A percentile compares a stretch with the other conserved stretches of the same genome.
phyloP scores from a whole-genome alignment of 345 rosid species.

The Camelina sativa region DNA sequence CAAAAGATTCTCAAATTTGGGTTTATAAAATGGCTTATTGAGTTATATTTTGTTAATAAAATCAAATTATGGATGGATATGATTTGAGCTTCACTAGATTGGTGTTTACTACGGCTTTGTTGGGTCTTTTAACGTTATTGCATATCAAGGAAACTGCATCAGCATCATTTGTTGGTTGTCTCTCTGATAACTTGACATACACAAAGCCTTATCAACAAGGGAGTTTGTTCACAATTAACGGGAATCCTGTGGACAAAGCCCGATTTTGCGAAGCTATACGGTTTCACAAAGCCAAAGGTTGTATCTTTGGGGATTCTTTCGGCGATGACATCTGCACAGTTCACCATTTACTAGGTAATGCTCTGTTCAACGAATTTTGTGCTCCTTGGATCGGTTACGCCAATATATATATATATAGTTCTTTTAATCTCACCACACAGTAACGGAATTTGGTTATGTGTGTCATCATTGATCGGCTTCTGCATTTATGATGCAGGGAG shows the following conservation, averaged over 20 bases:
- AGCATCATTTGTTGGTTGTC: constrained; percentile 53
- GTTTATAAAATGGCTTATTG: constrained; percentile 18
- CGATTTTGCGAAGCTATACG: constrained; percentile 63
- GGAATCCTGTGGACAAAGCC: constrained; percentile 54
- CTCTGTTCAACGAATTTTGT: not conserved
- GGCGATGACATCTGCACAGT: constrained; percentile 48
- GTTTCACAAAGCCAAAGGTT: constrained; percentile 52
- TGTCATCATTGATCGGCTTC: constrained; percentile 8
- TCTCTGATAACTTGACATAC: constrained; percentile 57
- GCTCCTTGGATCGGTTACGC: not conserved
- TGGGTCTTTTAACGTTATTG: constrained; percentile 51
- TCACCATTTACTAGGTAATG: constrained; percentile 58
- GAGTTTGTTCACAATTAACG: constrained; percentile 59
- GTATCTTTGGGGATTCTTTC: constrained; percentile 48
- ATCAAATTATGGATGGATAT: constrained; percentile 34
- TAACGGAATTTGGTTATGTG: not conserved
- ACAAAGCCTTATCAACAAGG: constrained; percentile 48
- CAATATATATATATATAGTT: not conserved
- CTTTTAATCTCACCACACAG: not conserved
- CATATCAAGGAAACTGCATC: constrained; percentile 51
- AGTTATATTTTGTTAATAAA: constrained; percentile 1
- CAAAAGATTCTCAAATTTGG: not conserved
- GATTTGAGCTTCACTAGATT: constrained; percentile 36
- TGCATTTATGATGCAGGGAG: constrained; percentile 50
- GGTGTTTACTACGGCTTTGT: constrained; percentile 45